A percentile compares a stretch with the other conserved stretches of the same genome.
phyloP scores from a whole-genome alignment of 352 stramenopile species.

The Pythium dissimile region DNA sequence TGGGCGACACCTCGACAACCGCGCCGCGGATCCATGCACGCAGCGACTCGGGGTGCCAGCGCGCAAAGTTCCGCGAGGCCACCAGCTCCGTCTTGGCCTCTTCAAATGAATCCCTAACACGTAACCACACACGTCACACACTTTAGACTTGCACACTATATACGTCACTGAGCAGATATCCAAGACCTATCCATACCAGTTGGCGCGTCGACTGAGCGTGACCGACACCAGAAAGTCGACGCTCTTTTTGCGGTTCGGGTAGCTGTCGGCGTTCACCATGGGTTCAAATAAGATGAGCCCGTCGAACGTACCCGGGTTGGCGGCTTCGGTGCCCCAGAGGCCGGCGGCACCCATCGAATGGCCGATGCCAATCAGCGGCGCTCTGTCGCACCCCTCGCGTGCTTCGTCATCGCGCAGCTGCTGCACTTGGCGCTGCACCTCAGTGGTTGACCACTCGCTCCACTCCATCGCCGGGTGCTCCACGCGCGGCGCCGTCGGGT shows the following conservation, averaged over 20 bases:
- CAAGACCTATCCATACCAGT: conserved; percentile 2
- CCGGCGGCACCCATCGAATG: conserved; percentile 42
- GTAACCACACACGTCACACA: too few relatives aligned
- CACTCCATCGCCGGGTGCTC: conserved; percentile 37
- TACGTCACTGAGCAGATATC: neutral
- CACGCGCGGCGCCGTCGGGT: conserved; percentile 24
- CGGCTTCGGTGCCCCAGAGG: conserved; percentile 30
- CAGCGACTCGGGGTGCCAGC: conserved; percentile 39
- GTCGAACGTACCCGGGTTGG: conserved; percentile 37
- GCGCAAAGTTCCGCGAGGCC: conserved; percentile 32
- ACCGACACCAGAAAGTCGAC: conserved; percentile 16
- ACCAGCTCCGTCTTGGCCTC: conserved; percentile 22
- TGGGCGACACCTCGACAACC: conserved; percentile 27
- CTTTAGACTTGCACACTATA: neutral
- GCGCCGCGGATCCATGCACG: conserved; percentile 28
- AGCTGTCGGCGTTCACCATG: conserved; percentile 20
- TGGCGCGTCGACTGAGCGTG: conserved; percentile 11
- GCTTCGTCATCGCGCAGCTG: conserved; percentile 13
- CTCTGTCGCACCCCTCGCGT: neutral
- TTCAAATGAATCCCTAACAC: conserved; percentile 10
- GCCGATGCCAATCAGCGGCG: conserved; percentile 46
- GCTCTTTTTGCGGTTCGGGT: neutral
- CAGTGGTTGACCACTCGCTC: conserved; percentile 8
- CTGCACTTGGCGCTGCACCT: conserved; percentile 9
- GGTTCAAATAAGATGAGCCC: conserved; percentile 47